Base-by-base conservation (phyloP, 2,329 filamentous ascomycete species). In the Daldinia eschscholtzii region DNA sequence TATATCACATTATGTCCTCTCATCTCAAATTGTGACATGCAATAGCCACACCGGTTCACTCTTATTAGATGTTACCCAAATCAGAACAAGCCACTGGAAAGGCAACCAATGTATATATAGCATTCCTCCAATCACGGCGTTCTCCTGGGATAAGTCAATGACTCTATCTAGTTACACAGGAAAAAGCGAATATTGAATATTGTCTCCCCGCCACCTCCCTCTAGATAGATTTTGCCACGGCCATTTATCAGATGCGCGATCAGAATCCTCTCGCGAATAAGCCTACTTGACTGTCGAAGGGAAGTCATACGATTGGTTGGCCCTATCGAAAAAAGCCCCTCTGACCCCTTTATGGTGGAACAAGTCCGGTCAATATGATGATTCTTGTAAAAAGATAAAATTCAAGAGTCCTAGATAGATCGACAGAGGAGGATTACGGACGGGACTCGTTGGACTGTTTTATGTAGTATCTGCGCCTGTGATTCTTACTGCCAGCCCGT, bases 141-240 rank as follows among this genome's bases (percentile, higher is more conserved):
- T 37, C 3, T 23, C 33, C 30, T 23, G 15, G 12, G 2, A 28
- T 26, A 28, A 28, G 10, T 23, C 20, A 13, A 15, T 55, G 52
- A 10, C 30, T 55, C 18, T 55, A 3, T 26, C 7, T 7, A 3
- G 52, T 55, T 37, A 37, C 33, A 55, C 50, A 23, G 15, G 13
- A 37, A 37, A 37, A 55, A 20, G 10, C 9, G 20, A 55, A 23
- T 13, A 35, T 4, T 15, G 20, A 55, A 23, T 13, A 35, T 4
- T 15, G n/a, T 37, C 50, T 37, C 50, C n/a, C 50, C 50, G n/a
- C 50, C 50, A 37, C 28, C 28, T 53, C 50, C 9, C 50, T n/a
- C 26, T 15, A 15, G 30, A n/a, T 20, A 7, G 15, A 15, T 9
- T 6, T 55, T 55, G 33, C 33, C 33, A 23, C 10, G n/a, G 13